Conservation (phyloP, 768 basidiomycete genomes). For the Mycena leptocephala region DNA sequence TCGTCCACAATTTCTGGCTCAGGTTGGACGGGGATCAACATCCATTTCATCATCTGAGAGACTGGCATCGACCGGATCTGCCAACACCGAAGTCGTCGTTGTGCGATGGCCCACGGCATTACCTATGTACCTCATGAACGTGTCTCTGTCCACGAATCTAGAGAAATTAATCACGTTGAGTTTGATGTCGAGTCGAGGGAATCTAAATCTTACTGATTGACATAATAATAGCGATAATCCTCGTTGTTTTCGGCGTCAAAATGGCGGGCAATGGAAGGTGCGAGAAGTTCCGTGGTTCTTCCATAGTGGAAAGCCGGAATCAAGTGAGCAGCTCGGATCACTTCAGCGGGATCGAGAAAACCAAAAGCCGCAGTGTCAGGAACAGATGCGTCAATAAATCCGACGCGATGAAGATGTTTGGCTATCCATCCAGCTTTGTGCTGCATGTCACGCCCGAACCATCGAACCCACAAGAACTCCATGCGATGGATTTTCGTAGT, state of each 20-base stretch:
- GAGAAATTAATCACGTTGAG: too few relatives aligned
- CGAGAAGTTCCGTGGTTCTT: neutral
- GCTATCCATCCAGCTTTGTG: neutral
- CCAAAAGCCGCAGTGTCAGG: neutral
- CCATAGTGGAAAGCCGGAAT: neutral
- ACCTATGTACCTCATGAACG: neutral
- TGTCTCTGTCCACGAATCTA: slow-evolving; percentile 6
- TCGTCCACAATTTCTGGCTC: neutral
- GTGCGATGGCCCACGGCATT: neutral
- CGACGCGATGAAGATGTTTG: neutral
- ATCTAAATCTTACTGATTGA: neutral
- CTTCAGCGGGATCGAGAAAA: neutral
- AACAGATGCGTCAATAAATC: neutral
- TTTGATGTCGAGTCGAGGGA: neutral
- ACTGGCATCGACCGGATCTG: too few relatives aligned
- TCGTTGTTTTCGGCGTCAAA: neutral
- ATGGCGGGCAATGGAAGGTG: neutral
- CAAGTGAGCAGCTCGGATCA: neutral
- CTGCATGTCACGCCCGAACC: neutral
- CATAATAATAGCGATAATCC: slow-evolving; percentile 3
- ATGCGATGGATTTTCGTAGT: neutral
- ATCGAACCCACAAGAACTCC: slow-evolving; percentile 13
- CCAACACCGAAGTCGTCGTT: too few relatives aligned
- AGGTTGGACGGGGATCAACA: neutral
- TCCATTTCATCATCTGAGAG: neutral